Base-by-base conservation (phyloP, 1,284 basidiomycete species). In the Moesziomyces sp. region DNA sequence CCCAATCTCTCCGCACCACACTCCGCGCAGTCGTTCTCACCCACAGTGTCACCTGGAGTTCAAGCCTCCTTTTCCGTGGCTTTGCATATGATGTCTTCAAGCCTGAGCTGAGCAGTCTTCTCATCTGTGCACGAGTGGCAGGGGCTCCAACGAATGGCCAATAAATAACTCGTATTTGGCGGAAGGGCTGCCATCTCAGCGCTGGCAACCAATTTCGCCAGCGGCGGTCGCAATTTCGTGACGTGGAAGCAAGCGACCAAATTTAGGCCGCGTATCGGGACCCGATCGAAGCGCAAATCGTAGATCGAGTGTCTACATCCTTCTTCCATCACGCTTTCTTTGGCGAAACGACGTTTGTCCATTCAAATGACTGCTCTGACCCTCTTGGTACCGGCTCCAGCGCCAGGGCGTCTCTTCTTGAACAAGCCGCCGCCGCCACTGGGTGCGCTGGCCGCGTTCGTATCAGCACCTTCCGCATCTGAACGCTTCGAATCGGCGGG, bases 331-430 rank as follows among this genome's bases (percentile, higher is more conserved):
- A 30, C 30, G 2, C 6, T 10, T 30, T 30, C 11, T 30, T 30
- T 30, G 8, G 9, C 30, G 5, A 30, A 8, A 30, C 30, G 30
- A 34, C 30, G 10, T 11, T 13, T 34, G 30, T 2, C 13, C 50
- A 38, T 24, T 71, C 45, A 76, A 18, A 66, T 74, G 40, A 77
- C 46, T n/a, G 72, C 63, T 30, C 75, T 43, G 7, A 80, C 78
- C 40, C 68, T 63, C 56, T 78, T 80, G 4, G 77, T 69, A 35
- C 78, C 77, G 18, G 77, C 68, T 8, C 77, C 78, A n/a, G 73
- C 66, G 21, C 78, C 74, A 11, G 76, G 56, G 35, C 58, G 59
- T 2, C 79, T 60, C 65, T 79, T 80, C 55, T 76, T 80, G 73
- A 80, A 80, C 44, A 77, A 34, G 40, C 61, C 59, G 5, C 66